Percentiles rank a stretch among this genome's conserved stretches.
Evolutionary conservation across 495 filamentous ascomycete species (phyloP).

Genomic region (Astrothelium macrocarpum): DNA sequence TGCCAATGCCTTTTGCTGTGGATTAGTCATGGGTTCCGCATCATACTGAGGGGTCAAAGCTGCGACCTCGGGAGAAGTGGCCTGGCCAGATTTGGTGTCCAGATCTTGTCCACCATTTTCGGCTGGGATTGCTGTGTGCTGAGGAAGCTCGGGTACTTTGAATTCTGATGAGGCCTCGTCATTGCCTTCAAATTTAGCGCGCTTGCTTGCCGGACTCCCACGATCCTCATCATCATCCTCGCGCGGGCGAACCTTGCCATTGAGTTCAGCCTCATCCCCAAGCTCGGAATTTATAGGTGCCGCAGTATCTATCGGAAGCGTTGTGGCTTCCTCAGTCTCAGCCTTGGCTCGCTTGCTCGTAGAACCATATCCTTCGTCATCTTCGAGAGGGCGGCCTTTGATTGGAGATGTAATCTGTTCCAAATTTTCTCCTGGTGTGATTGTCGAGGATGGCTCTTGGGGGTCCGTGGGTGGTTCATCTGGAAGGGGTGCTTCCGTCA

Average conservation of each 20-base stretch:
- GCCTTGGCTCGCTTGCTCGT: constrained; percentile 4
- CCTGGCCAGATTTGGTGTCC: background rate
- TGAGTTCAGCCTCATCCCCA: background rate
- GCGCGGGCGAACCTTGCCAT: background rate
- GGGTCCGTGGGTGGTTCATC: background rate
- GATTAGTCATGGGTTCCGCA: constrained; percentile 38
- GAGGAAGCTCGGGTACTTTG: constrained; percentile 24
- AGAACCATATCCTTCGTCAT: background rate
- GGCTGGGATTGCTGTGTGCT: background rate
- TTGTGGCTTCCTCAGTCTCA: background rate
- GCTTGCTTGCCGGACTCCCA: constrained; percentile 13
- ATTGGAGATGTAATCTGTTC: background rate
- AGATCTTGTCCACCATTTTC: constrained; percentile 6
- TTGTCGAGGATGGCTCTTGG: background rate
- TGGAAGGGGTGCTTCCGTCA: background rate
- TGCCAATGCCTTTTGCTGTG: constrained; percentile 48
- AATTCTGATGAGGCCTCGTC: constrained; percentile 14
- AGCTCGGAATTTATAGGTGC: background rate
- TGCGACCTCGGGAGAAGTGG: background rate
- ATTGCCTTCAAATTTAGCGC: constrained; percentile 22
- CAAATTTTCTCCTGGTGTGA: background rate
- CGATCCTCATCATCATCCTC: background rate
- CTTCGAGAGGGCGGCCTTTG: background rate
- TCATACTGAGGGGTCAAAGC: constrained; percentile 12
- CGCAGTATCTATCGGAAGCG: too few species aligned